Conservation (phyloP, 2,329 filamentous ascomycete genomes). For the Monilinia laxa region DNA sequence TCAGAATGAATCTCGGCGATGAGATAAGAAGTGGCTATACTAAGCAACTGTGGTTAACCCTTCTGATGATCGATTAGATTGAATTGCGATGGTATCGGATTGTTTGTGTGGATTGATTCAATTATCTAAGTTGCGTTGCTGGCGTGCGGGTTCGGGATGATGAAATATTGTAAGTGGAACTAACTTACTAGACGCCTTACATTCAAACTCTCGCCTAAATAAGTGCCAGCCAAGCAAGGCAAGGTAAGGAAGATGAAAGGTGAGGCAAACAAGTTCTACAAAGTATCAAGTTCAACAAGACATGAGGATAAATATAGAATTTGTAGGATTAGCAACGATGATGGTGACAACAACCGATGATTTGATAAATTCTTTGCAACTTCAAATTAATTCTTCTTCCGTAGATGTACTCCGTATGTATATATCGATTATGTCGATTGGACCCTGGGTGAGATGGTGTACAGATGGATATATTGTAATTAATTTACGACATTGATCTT, state of each 20-base stretch:
- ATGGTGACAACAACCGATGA: neutral
- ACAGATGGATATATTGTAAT: neutral
- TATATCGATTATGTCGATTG: neutral
- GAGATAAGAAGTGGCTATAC: neutral
- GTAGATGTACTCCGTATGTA: no score
- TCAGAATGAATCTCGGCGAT: neutral
- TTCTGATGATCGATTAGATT: slow-evolving; percentile 5
- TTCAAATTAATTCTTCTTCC: no score
- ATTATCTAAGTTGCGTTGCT: slow-evolving; percentile 5
- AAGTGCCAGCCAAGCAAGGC: neutral
- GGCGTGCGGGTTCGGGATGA: slow-evolving; percentile 23
- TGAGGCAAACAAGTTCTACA: slow-evolving; percentile 1
- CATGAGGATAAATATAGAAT: neutral
- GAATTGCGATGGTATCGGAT: slow-evolving; percentile 24
- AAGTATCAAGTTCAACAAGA: neutral
- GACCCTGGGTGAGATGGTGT: neutral
- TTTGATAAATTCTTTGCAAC: neutral
- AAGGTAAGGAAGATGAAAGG: neutral
- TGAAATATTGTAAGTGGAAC: slow-evolving; percentile 25
- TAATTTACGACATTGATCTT: neutral
- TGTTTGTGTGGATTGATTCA: slow-evolving; percentile 15
- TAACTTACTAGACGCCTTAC: slow-evolving; percentile 16
- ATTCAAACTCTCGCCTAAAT: slow-evolving; percentile 16
- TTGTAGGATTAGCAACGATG: neutral
- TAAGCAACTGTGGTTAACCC: slow-evolving; percentile 4